Conservation (phyloP, 2,329 filamentous ascomycete species). For the Trichophaea hybrida region DNA sequence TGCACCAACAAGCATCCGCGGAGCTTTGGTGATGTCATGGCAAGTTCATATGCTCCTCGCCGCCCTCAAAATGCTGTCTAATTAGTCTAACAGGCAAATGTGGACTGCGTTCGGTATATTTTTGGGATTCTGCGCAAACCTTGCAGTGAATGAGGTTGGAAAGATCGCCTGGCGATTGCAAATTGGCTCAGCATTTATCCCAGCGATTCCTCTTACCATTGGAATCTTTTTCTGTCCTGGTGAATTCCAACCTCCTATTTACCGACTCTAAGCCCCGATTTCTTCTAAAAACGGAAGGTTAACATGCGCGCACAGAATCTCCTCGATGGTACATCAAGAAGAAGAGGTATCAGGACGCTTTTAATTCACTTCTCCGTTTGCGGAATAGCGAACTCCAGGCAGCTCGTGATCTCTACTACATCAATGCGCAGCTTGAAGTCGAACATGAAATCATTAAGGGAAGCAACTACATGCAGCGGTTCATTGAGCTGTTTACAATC, state of each 20-base stretch:
- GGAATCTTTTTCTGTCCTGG: conserved; percentile 46
- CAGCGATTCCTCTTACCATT: conserved; percentile 23
- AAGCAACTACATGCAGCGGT: conserved; percentile 32
- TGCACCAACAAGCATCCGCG: conserved; percentile 41
- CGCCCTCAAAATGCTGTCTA: conserved; percentile 45
- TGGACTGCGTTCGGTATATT: conserved; percentile 51
- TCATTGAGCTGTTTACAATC: conserved; percentile 53
- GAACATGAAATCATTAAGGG: conserved; percentile 10
- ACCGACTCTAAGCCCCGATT: conserved; percentile 2
- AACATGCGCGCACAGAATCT: conserved; percentile 5
- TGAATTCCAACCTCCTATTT: neutral
- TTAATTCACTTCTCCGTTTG: conserved; percentile 42
- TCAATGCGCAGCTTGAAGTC: conserved; percentile 38
- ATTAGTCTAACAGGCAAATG: conserved; percentile 43
- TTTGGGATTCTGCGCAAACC: conserved; percentile 50
- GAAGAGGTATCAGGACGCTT: conserved; percentile 46
- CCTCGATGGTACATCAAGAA: conserved; percentile 54
- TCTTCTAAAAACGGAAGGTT: neutral
- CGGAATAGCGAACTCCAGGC: conserved; percentile 47
- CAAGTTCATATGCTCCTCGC: neutral
- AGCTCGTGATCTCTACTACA: conserved; percentile 48
- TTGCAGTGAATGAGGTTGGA: conserved; percentile 47
- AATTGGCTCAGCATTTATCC: conserved; percentile 41
- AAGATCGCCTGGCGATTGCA: conserved; percentile 48
- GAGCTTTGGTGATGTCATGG: conserved; percentile 43